These are phyloP conservation scores for Wickerhamiella infanticola DNA, from an alignment of 1,139 yeast genomes.

Conservation along the genomic window DNA sequence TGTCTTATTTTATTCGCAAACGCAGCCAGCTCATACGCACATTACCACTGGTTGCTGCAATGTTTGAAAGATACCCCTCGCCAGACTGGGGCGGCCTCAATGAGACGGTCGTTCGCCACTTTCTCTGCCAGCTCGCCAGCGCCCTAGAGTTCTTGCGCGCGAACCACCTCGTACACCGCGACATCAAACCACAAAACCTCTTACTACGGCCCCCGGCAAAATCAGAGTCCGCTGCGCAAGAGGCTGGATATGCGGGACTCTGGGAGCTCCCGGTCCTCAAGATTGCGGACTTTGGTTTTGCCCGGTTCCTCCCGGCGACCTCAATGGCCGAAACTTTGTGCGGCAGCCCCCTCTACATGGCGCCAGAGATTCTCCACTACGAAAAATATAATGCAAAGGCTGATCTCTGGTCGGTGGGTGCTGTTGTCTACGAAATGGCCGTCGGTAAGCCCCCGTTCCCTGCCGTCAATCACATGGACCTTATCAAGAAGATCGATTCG, in stretches of 20 bases:
- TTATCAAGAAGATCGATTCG: constrained; percentile 68
- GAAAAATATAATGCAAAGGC: constrained; percentile 96
- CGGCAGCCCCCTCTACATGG: constrained; percentile 96
- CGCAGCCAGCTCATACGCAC: constrained; percentile 55
- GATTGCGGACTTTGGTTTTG: constrained; percentile 96
- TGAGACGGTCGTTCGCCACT: constrained; percentile 63
- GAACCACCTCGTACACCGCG: constrained; percentile 80
- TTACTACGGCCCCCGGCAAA: constrained; percentile 64
- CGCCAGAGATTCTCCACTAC: constrained; percentile 86
- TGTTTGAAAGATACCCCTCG: constrained; percentile 71
- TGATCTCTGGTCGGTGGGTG: constrained; percentile 96
- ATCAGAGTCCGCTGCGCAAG: constrained; percentile 42
- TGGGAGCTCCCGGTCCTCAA: constrained; percentile 84
- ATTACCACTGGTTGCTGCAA: constrained; percentile 64
- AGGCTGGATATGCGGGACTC: constrained; percentile 49
- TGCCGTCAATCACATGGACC: constrained; percentile 83
- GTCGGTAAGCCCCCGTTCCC: constrained; percentile 91
- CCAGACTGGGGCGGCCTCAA: constrained; percentile 66
- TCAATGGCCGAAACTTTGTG: constrained; percentile 93
- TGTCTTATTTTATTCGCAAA: constrained; percentile 69
- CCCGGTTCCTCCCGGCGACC: constrained; percentile 80
- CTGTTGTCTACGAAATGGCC: constrained; percentile 87
- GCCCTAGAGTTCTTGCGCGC: constrained; percentile 70
- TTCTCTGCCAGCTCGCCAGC: constrained; percentile 70
- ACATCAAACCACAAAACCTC: constrained; percentile 86